Base-by-base conservation (phyloP, 164 flowering plant genomes). In the Protea cynaroides region DNA sequence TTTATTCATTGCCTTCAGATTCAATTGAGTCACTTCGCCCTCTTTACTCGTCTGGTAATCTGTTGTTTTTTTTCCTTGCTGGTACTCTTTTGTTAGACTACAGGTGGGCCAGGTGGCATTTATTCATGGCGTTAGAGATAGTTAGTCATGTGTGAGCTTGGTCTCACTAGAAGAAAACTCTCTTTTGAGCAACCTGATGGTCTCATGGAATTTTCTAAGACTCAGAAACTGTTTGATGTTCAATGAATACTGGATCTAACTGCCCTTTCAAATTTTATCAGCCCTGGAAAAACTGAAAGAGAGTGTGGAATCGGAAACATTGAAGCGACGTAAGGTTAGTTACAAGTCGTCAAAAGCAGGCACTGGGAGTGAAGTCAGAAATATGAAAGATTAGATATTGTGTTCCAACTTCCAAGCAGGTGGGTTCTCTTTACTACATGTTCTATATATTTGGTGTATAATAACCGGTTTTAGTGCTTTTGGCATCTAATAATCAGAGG, bases 261-360 rank as follows among this genome's bases (percentile, higher is more conserved):
- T 13, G 25, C 15, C 25, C 37, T 56, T 54, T 29, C 54, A 18
- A 18, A 38, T 34, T 61, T 10, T 69, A 1, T 62, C 83, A 88
- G 96, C 88, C 8, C 75, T 87, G 65, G 88, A 76, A 71, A 87
- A 85, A 71, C 63, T 84, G 74, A 87, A 86, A 65, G 87, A 83
- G 75, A 71, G 43, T 18, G 64, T 83, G 58, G 83, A 79, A 81
- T 79, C 82, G n/a, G 87, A 84, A 74, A 64, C 72, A 61, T 67
- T 55, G 2, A 78, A 69, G 65, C 78, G 72, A 67, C 79, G 74
- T 58, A 78, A 60, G 58, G 13, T 49, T 47, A 76, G 68, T 36
- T 74, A 64, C 51, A 80, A 74, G 71, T 69, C 75, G 51, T 60
- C 76, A 13, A 65, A 25, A 56, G 49, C 60, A 23, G 38, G 66